Evolutionary conservation across 192 early-diverging fungal genomes (phyloP).

Genomic region (Umbelopsis vinacea): DNA sequence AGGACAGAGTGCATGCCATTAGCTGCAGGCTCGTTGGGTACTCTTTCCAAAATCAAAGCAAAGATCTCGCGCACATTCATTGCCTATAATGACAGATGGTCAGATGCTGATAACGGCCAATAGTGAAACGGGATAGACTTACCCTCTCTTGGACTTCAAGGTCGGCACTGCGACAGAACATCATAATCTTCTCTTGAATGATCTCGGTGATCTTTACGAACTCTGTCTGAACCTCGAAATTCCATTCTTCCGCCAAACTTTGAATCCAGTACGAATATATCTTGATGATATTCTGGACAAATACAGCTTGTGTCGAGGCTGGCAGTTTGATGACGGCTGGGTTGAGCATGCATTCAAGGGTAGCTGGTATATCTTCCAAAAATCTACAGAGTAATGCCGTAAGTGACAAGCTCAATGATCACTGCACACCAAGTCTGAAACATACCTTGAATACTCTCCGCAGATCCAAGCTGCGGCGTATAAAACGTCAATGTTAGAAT

Average conservation of each 20-base stretch:
- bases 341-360: slow-evolving; percentile 48
- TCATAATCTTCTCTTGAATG: slow-evolving; percentile 51
- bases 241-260: slow-evolving; percentile 55
- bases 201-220: slow-evolving; percentile 52
- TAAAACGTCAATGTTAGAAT: slow-evolving; percentile 74
- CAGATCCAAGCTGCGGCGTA: slow-evolving; percentile 90
- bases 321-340: slow-evolving; percentile 55
- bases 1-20: slow-evolving; percentile 46
- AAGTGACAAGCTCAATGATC: slow-evolving; percentile 32
- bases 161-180: slow-evolving; percentile 57
- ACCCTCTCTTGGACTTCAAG: slow-evolving; percentile 85
- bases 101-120: not conserved
- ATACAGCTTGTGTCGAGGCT: slow-evolving; percentile 64
- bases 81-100: slow-evolving; percentile 36
- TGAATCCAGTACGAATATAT: slow-evolving; percentile 68
- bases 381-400: slow-evolving; percentile 19
- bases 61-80: slow-evolving; percentile 55
- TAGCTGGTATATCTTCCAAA: slow-evolving; percentile 39
- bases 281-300: slow-evolving; percentile 73
- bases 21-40: slow-evolving; percentile 29
- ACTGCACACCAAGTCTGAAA: slow-evolving; percentile 16
- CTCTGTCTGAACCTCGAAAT: slow-evolving; percentile 49
- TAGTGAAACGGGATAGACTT: slow-evolving; percentile 34
- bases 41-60: slow-evolving; percentile 50
- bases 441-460: slow-evolving; percentile 82